A percentile compares a stretch with the other conserved stretches of the same genome.
Conservation (phyloP, 169 alveolate genomes). For the Plasmodium gonderi region DNA sequence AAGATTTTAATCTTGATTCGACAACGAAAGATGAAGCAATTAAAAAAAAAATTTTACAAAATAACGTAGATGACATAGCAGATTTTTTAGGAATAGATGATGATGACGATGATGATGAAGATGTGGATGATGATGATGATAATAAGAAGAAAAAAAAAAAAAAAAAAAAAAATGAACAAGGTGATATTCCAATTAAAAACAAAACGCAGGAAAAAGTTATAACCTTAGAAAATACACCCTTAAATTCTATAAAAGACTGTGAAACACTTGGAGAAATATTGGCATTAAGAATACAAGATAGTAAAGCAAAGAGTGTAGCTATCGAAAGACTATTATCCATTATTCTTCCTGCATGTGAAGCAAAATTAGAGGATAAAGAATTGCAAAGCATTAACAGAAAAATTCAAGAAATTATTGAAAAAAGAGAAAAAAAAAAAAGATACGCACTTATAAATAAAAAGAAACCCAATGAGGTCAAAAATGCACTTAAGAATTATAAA, state of each 20-base stretch:
- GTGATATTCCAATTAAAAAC: conserved; percentile 12
- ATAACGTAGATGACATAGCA: conserved; percentile 50
- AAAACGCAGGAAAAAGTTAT: conserved; percentile 37
- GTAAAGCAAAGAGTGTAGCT: conserved; percentile 67
- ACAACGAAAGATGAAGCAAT: conserved; percentile 18
- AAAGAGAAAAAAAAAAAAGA: conserved; percentile 53
- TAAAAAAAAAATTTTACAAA: conserved; percentile 51
- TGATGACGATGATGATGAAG: conserved; percentile 12
- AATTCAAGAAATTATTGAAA: conserved; percentile 26
- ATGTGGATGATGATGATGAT: no score
- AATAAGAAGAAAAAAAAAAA: conserved; percentile 17
- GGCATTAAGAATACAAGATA: conserved; percentile 24
- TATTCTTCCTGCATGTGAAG: conserved; percentile 45
- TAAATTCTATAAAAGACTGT: conserved; percentile 54
- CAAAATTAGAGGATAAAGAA: conserved; percentile 27
- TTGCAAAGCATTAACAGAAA: conserved; percentile 20
- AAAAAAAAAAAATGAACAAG: conserved; percentile 6
- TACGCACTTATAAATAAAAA: conserved; percentile 53
- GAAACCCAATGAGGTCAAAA: conserved; percentile 74
- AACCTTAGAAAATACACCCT: conserved; percentile 53
- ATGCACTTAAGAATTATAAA: conserved; percentile 79
- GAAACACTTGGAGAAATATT: conserved; percentile 56
- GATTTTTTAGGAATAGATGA: conserved; percentile 44
- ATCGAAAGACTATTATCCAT: conserved; percentile 54
- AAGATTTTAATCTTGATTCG: background rate